These are phyloP conservation scores for Populus euphratica DNA, from an alignment of 345 rosid species.

Conservation along the genomic window DNA sequence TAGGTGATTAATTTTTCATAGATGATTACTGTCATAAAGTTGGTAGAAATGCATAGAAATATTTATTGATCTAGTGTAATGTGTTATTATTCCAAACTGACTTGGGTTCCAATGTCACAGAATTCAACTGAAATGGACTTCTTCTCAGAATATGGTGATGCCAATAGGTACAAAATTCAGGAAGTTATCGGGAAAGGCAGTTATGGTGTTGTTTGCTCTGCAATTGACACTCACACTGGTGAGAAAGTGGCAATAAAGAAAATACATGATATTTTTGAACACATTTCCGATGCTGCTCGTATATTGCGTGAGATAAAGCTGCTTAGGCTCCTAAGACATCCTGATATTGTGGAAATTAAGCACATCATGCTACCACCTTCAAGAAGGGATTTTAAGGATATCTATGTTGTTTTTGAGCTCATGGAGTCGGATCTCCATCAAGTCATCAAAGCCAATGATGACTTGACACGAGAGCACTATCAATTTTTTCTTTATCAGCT, in stretches of 20 bases:
- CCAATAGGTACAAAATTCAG: slow-evolving; percentile 72
- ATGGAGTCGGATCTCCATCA: slow-evolving; percentile 98
- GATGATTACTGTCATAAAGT: background rate
- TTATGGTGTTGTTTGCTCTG: slow-evolving; percentile 92
- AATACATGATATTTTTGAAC: slow-evolving; percentile 85
- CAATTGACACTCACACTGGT: slow-evolving; percentile 74
- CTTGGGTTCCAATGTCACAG: slow-evolving; percentile 38
- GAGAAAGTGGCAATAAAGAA: slow-evolving; percentile 92
- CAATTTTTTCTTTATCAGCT: slow-evolving; percentile 93
- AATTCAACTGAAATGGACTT: slow-evolving; percentile 75
- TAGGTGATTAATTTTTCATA: background rate
- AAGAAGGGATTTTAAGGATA: slow-evolving; percentile 84
- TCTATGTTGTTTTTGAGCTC: slow-evolving; percentile 92
- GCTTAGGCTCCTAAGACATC: slow-evolving; percentile 78
- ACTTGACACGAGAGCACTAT: slow-evolving; percentile 88
- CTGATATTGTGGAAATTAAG: slow-evolving; percentile 90
- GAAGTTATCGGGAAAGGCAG: slow-evolving; percentile 96
- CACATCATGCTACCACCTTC: slow-evolving; percentile 98
- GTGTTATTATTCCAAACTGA: slow-evolving; percentile 5
- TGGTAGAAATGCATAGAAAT: background rate
- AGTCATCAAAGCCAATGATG: slow-evolving; percentile 96
- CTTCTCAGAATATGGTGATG: slow-evolving; percentile 92
- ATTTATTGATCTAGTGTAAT: background rate
- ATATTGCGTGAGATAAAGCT: slow-evolving; percentile 90
- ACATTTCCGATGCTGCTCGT: slow-evolving; percentile 85